Conservation (phyloP, 2,329 filamentous ascomycete genomes). For the Bipolaris zeicola region DNA sequence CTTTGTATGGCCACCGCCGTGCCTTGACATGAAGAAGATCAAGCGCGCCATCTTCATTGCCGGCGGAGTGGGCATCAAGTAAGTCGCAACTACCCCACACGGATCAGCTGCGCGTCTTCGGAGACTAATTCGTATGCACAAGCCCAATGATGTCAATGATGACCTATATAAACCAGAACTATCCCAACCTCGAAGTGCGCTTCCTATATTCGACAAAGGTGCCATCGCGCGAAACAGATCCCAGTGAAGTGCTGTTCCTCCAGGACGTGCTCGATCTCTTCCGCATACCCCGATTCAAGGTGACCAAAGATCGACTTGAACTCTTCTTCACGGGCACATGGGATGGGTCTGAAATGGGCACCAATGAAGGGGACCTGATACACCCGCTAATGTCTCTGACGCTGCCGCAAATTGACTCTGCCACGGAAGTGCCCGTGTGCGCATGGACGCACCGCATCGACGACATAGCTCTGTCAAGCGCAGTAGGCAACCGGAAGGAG, state of each 20-base stretch:
- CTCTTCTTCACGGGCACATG: slow-evolving; percentile 46
- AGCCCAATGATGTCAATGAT: slow-evolving; percentile 77
- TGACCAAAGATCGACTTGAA: slow-evolving; percentile 39
- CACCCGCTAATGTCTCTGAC: slow-evolving; percentile 42
- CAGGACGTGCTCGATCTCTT: slow-evolving; percentile 42
- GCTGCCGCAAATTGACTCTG: slow-evolving; percentile 35
- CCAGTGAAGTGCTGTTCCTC: slow-evolving; percentile 44
- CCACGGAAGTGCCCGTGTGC: slow-evolving; percentile 38
- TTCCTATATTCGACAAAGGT: slow-evolving; percentile 68
- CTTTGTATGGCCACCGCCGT: slow-evolving; percentile 76
- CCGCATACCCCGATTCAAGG: slow-evolving; percentile 32
- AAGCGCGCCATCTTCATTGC: slow-evolving; percentile 74
- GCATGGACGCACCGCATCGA: slow-evolving; percentile 44
- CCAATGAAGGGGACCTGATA: slow-evolving; percentile 34
- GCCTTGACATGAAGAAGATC: slow-evolving; percentile 52
- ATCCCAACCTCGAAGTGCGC: slow-evolving; percentile 53
- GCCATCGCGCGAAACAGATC: slow-evolving; percentile 36
- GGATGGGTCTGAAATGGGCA: slow-evolving; percentile 35
- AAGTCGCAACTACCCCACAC: slow-evolving; percentile 27
- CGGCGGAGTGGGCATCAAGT: slow-evolving; percentile 83
- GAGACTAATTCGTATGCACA: slow-evolving; percentile 17
- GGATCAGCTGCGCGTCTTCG: not conserved
- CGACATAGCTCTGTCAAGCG: slow-evolving; percentile 48
- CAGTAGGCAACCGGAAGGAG: slow-evolving; percentile 45
- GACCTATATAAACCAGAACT: slow-evolving; percentile 60